A percentile compares a stretch with the other conserved stretches of the same genome.
These are phyloP conservation scores for Penicillium capsulatum DNA, from an alignment of 2,329 filamentous ascomycete species.

Conservation along the genomic window DNA sequence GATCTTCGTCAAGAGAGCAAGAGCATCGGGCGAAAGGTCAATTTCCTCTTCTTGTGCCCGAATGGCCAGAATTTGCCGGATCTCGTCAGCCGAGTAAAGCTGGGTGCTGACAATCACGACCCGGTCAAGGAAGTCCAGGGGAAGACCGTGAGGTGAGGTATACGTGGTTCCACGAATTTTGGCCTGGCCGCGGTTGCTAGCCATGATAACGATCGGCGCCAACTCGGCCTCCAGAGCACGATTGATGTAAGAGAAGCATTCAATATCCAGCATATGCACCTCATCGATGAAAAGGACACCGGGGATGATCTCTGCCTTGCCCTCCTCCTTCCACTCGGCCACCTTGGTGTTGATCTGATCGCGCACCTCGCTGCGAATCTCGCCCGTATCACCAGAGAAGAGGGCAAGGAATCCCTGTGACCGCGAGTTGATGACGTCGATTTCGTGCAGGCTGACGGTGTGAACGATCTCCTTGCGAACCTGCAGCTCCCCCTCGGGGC, in stretches of 20 bases:
- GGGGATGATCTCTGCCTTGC: constrained; percentile 96
- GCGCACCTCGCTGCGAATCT: constrained; percentile 93
- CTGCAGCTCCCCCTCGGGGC: constrained; percentile 94
- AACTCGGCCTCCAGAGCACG: constrained; percentile 91
- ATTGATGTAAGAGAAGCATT: constrained; percentile 99
- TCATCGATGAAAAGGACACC: constrained; percentile 98
- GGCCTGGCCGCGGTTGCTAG: constrained; percentile 88
- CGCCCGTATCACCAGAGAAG: constrained; percentile 95
- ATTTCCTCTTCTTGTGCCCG: constrained; percentile 95
- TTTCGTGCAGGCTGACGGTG: constrained; percentile 95
- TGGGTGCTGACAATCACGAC: constrained; percentile 96
- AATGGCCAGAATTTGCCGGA: constrained; percentile 87
- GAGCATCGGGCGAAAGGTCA: constrained; percentile 80
- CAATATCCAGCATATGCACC: constrained; percentile 99
- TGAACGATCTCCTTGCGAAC: constrained; percentile 96
- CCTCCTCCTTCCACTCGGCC: constrained; percentile 98
- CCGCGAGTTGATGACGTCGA: constrained; percentile 97
- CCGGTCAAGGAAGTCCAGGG: constrained; percentile 91
- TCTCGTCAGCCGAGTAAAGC: constrained; percentile 74
- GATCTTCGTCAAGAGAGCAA: constrained; percentile 92
- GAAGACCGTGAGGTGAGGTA: constrained; percentile 85
- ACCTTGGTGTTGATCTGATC: constrained; percentile 99
- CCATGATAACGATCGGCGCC: constrained; percentile 98
- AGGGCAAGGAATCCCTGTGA: constrained; percentile 97
- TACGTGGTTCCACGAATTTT: constrained; percentile 92